Percentiles rank a stretch among this genome's conserved stretches.
Conservation (phyloP, 75 land plant species). For the Pinus taeda region DNA sequence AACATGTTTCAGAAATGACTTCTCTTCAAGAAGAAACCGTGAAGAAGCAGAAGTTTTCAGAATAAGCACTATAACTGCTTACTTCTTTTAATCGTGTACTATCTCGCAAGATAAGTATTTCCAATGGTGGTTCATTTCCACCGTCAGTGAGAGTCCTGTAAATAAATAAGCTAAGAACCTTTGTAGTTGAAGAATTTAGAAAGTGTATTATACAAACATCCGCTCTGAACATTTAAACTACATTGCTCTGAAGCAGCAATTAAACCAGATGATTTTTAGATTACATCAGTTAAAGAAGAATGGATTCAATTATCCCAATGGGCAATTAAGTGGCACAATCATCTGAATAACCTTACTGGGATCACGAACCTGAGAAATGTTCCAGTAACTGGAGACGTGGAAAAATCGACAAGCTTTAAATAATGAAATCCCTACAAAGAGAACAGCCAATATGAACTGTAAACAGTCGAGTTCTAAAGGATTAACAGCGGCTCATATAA, state of each 20-base stretch:
- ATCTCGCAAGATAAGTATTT: slow-evolving; percentile 63
- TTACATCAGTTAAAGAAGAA: background rate
- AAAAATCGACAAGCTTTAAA: slow-evolving; percentile 64
- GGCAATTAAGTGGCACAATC: background rate
- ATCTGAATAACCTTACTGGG: background rate
- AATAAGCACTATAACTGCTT: background rate
- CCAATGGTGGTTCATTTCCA: slow-evolving; percentile 31
- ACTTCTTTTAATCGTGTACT: slow-evolving; percentile 81
- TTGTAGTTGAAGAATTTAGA: background rate
- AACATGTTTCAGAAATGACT: background rate
- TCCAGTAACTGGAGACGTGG: slow-evolving; percentile 64
- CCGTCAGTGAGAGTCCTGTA: slow-evolving; percentile 46
- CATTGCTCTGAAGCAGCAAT: background rate
- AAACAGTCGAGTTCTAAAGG: background rate
- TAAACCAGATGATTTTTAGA: slow-evolving; percentile 4
- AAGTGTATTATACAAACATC: background rate
- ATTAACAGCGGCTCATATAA: background rate
- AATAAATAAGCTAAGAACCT: background rate
- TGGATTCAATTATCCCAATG: background rate
- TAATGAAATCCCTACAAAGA: slow-evolving; percentile 56
- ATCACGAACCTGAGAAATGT: slow-evolving; percentile 53
- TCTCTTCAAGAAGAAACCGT: background rate
- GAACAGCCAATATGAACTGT: background rate
- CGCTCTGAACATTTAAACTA: too few relatives aligned
- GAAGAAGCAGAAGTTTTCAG: background rate